A percentile compares a stretch with the other conserved stretches of the same genome.
Evolutionary conservation across 148 eudicot species (phyloP).

Genomic region (Rhododendron ovatum): DNA sequence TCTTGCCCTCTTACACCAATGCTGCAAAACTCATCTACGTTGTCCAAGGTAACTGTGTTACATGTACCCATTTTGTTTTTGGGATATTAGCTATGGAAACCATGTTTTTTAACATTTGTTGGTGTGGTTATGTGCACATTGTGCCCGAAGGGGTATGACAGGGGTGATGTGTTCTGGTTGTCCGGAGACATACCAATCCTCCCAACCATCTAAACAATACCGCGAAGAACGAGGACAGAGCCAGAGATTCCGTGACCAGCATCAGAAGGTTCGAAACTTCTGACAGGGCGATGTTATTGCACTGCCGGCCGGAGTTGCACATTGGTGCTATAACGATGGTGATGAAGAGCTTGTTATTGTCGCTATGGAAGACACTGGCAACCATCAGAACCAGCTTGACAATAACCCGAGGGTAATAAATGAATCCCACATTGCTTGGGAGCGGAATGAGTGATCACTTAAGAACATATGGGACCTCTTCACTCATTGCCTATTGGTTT

Average conservation of each 20-base stretch:
- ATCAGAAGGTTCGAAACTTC: constrained; percentile 57
- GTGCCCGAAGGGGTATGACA: constrained; percentile 51
- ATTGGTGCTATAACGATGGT: constrained; percentile 71
- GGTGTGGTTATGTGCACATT: neutral
- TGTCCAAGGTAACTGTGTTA: constrained; percentile 37
- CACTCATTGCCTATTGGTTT: no score
- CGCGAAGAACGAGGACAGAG: neutral
- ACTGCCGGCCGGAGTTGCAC: constrained; percentile 59
- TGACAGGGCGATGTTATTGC: constrained; percentile 60
- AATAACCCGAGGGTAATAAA: constrained; percentile 47
- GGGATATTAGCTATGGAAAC: no score
- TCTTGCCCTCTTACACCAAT: constrained; percentile 59
- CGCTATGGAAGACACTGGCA: constrained; percentile 42
- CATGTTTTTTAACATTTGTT: no score
- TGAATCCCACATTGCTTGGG: no score
- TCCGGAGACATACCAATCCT: constrained; percentile 63
- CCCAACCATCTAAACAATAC: constrained; percentile 8
- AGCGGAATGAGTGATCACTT: no score
- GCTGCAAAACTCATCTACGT: constrained; percentile 48
- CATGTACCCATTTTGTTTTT: no score
- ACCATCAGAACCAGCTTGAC: constrained; percentile 71
- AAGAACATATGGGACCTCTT: no score
- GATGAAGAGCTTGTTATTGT: constrained; percentile 44
- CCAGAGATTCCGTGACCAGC: constrained; percentile 44
- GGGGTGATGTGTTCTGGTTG: constrained; percentile 70